These are phyloP conservation scores for Rhododendron williamsianum DNA, from an alignment of 148 eudicot genomes.

Conservation along the genomic window DNA sequence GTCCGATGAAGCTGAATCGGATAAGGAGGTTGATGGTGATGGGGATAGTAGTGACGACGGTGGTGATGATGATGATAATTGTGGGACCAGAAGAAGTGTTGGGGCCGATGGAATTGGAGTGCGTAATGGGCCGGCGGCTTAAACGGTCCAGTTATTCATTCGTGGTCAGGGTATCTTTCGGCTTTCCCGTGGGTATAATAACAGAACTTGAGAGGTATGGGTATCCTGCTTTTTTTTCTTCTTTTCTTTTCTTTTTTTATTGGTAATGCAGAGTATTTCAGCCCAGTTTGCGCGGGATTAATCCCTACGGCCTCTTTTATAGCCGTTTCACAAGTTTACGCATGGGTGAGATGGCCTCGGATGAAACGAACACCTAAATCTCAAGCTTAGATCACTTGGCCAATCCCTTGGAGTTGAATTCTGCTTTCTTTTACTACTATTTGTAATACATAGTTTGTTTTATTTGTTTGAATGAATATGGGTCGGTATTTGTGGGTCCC, in stretches of 20 bases:
- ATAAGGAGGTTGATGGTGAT: background rate
- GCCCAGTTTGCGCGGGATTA: rapidly evolving
- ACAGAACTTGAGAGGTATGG: background rate
- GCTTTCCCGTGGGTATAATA: background rate
- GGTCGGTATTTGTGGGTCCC: too few species aligned
- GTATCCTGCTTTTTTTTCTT: background rate
- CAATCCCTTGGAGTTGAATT: too few species aligned
- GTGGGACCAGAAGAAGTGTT: background rate
- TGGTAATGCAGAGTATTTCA: rapidly evolving
- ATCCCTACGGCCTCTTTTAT: rapidly evolving
- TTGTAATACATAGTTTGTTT: too few species aligned
- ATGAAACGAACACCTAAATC: too few species aligned
- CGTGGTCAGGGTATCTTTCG: background rate
- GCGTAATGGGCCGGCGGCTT: background rate
- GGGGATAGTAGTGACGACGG: background rate
- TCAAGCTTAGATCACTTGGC: too few species aligned
- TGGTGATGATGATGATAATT: background rate
- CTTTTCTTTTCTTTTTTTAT: background rate
- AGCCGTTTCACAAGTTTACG: too few species aligned
- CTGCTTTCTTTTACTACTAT: background rate
- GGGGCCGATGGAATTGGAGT: background rate
- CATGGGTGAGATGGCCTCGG: too few species aligned
- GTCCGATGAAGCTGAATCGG: slow-evolving; percentile 35
- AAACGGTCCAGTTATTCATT: background rate
- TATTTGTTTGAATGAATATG: too few species aligned